Percentiles rank a stretch among this genome's conserved stretches.
Conservation (phyloP, 208 protist species). For the Angomonas ambiguus region DNA sequence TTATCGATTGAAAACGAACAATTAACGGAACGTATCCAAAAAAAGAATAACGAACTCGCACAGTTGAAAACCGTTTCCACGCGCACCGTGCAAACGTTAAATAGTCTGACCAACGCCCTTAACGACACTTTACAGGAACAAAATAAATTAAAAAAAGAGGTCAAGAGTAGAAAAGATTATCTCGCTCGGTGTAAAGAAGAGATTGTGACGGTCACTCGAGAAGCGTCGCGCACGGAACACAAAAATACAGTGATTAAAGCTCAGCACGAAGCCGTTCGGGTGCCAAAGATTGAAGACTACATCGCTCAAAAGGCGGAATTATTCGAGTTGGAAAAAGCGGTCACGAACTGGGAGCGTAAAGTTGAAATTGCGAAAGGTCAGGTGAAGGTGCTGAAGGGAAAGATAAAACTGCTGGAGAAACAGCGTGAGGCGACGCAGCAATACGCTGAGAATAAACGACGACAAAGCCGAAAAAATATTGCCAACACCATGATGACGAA, state of each 20-base stretch:
- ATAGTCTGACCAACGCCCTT: slow-evolving; percentile 83
- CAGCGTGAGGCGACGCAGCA: slow-evolving; percentile 26
- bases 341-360: slow-evolving; percentile 88
- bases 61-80: slow-evolving; percentile 94
- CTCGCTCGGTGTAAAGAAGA: slow-evolving; percentile 57
- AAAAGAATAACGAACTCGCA: slow-evolving; percentile 93
- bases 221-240: slow-evolving; percentile 57
- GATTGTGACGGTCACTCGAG: slow-evolving; percentile 53
- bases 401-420: slow-evolving; percentile 31
- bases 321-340: slow-evolving; percentile 84
- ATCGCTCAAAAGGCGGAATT: slow-evolving; percentile 92
- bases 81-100: slow-evolving; percentile 90
- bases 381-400: slow-evolving; percentile 54
- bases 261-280: slow-evolving; percentile 85
- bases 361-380: slow-evolving; percentile 90
- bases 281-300: slow-evolving; percentile 93
- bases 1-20: slow-evolving; percentile 96
- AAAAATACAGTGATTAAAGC: slow-evolving; percentile 70
- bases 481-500: not conserved
- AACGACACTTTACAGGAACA: slow-evolving; percentile 85
- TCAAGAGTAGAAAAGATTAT: slow-evolving; percentile 73
- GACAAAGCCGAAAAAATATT: not conserved
- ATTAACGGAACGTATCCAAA: slow-evolving; percentile 92
- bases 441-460: slow-evolving; percentile 22
- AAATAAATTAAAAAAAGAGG: slow-evolving; percentile 78